These are phyloP conservation scores for Cyathus striatus DNA, from an alignment of 768 basidiomycete species.

Conservation along the genomic window DNA sequence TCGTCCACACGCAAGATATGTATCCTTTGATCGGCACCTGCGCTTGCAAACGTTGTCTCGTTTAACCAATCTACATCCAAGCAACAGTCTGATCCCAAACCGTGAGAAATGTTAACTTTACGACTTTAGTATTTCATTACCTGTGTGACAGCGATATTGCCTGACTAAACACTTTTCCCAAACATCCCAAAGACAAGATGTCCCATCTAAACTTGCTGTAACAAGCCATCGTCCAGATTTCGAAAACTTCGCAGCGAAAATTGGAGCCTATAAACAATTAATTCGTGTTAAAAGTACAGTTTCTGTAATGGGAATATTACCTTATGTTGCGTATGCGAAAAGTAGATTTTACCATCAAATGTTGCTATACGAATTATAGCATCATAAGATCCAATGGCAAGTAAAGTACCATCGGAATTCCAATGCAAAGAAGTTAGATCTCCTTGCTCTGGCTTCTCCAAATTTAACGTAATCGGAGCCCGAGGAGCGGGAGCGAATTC, in stretches of 20 bases:
- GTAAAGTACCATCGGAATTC: constrained; percentile 66
- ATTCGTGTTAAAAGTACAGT: constrained; percentile 16
- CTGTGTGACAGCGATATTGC: constrained; percentile 63
- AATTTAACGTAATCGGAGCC: constrained; percentile 41
- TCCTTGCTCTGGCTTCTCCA: constrained; percentile 38
- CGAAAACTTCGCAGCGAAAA: constrained; percentile 78
- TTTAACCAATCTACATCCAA: constrained; percentile 79
- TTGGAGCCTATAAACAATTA: constrained; percentile 59
- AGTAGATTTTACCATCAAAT: constrained; percentile 55
- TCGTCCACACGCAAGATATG: constrained; percentile 55
- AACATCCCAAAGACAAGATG: constrained; percentile 77
- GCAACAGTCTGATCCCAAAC: constrained; percentile 48
- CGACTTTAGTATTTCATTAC: constrained; percentile 29
- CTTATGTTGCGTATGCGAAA: constrained; percentile 59
- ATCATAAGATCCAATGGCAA: constrained; percentile 80
- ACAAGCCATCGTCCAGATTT: constrained; percentile 66
- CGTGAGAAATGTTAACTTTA: constrained; percentile 2
- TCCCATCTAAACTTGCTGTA: constrained; percentile 75
- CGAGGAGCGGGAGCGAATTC: constrained; percentile 24
- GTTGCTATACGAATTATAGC: constrained; percentile 64
- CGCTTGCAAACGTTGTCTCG: constrained; percentile 65
- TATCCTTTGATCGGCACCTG: constrained; percentile 64
- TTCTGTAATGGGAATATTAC: constrained; percentile 30
- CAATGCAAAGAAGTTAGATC: constrained; percentile 79
- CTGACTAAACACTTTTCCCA: constrained; percentile 51